Percentiles rank a stretch among this genome's conserved stretches.
Evolutionary conservation across 2,329 filamentous ascomycete genomes (phyloP).

Genomic region (Fusarium dlaminii): DNA sequence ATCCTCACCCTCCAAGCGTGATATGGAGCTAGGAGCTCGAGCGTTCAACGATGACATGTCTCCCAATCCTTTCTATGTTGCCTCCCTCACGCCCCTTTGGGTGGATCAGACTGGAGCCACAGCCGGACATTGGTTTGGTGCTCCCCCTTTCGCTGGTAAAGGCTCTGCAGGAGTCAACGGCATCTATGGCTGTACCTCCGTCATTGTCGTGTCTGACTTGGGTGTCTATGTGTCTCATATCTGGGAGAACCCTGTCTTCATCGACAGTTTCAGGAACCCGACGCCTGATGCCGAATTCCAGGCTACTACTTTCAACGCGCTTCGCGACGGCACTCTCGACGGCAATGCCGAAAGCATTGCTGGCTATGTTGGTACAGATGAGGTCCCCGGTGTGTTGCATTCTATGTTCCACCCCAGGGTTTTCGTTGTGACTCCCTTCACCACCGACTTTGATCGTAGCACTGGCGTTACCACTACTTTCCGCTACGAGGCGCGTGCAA

Average conservation of each 20-base stretch:
- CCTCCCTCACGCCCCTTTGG: slow-evolving; percentile 2
- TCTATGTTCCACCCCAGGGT: slow-evolving; percentile 18
- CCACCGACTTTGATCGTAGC: neutral
- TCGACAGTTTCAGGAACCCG: neutral
- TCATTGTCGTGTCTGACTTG: slow-evolving; percentile 27
- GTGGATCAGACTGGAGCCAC: slow-evolving; percentile 20
- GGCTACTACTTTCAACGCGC: neutral
- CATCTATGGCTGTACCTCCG: slow-evolving; percentile 34
- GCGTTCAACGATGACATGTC: slow-evolving; percentile 5
- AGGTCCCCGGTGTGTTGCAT: slow-evolving; percentile 5
- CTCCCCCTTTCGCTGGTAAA: neutral
- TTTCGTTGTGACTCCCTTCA: slow-evolving; percentile 28
- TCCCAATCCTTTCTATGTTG: slow-evolving; percentile 23
- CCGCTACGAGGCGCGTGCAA: slow-evolving; percentile 8
- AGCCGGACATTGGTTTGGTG: slow-evolving; percentile 21
- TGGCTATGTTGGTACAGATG: slow-evolving; percentile 9
- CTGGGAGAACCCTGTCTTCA: slow-evolving; percentile 36
- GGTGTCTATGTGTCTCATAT: slow-evolving; percentile 37
- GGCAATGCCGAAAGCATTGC: slow-evolving; percentile 3
- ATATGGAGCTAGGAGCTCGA: neutral
- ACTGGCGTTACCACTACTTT: neutral
- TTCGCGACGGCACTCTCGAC: slow-evolving; percentile 12
- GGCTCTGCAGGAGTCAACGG: slow-evolving; percentile 32
- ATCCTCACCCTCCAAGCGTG: neutral
- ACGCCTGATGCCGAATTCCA: slow-evolving; percentile 13